Percentiles rank a stretch among this genome's conserved stretches.
These are phyloP conservation scores for Gonapodya prolifera DNA, from an alignment of 192 early-diverging fungal genomes.

Conservation along the genomic window DNA sequence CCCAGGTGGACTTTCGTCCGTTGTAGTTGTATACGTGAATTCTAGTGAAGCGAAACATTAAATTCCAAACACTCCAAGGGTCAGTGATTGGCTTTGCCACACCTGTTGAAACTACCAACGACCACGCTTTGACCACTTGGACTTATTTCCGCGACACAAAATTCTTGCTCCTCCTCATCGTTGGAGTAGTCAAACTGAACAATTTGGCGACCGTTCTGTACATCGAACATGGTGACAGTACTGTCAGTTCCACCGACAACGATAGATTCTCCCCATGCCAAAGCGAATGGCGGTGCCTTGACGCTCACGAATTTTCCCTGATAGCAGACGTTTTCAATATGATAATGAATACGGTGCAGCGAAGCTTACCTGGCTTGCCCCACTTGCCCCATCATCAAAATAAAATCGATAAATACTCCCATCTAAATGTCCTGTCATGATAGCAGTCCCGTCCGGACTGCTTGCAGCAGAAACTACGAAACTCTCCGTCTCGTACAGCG, in stretches of 20 bases:
- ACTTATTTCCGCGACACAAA: conserved; percentile 31
- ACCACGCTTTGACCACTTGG: conserved; percentile 45
- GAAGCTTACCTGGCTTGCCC: conserved; percentile 33
- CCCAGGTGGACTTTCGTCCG: conserved; percentile 28
- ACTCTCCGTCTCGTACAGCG: conserved; percentile 46
- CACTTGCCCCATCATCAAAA: conserved; percentile 49
- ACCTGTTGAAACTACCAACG: conserved; percentile 39
- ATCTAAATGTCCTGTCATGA: conserved; percentile 46
- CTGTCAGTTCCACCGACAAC: conserved; percentile 37
- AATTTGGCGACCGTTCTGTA: background rate
- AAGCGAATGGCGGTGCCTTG: conserved; percentile 28
- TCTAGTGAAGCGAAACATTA: conserved; percentile 13
- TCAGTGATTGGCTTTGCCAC: background rate
- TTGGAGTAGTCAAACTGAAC: background rate
- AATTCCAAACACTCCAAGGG: background rate
- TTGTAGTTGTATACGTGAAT: conserved; percentile 44
- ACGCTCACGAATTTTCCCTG: conserved; percentile 47
- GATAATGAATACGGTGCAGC: conserved; percentile 3
- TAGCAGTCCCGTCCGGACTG: conserved; percentile 40
- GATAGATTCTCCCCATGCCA: conserved; percentile 43
- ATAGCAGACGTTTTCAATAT: conserved; percentile 11
- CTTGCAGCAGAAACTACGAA: conserved; percentile 38
- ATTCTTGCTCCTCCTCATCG: conserved; percentile 43
- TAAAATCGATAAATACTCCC: conserved; percentile 48
- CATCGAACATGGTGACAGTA: conserved; percentile 39